Percentiles rank a stretch among this genome's conserved stretches.
Conservation (phyloP, 2,329 filamentous ascomycete species). For the Septoria linicola region DNA sequence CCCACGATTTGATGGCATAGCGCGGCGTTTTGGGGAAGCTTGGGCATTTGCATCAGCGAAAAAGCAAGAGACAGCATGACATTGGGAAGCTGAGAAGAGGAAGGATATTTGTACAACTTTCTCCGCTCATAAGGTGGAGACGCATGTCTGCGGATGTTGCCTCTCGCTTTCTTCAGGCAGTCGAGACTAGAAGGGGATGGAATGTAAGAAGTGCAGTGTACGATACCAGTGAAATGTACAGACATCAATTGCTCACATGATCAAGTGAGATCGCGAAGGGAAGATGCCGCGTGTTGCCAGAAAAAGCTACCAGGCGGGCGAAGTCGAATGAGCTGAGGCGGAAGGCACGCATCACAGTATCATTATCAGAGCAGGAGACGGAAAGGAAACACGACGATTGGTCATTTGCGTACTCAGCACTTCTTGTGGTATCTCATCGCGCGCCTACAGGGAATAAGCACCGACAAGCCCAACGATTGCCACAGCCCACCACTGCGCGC, state of each 20-base stretch:
- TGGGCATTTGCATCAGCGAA: constrained; percentile 16
- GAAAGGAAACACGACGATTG: too few species aligned
- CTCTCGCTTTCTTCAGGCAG: background rate
- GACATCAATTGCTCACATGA: background rate
- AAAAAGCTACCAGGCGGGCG: too few species aligned
- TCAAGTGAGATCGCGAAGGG: too few species aligned
- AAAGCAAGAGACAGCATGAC: constrained; percentile 11
- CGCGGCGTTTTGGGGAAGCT: constrained; percentile 27
- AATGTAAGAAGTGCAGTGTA: constrained; percentile 1
- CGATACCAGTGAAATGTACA: constrained; percentile 10
- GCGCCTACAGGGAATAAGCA: background rate
- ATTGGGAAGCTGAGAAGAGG: too few species aligned
- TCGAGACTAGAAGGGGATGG: background rate
- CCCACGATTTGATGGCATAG: constrained; percentile 29
- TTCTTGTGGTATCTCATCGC: too few species aligned
- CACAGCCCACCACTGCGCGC: background rate
- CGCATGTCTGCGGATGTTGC: background rate
- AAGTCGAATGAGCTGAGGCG: too few species aligned
- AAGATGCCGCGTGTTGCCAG: too few species aligned
- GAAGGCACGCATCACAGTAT: too few species aligned
- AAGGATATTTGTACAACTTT: too few species aligned
- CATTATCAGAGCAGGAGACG: too few species aligned
- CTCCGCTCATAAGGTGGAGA: constrained; percentile 9
- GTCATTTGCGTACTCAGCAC: too few species aligned
- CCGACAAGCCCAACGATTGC: background rate